Evolutionary conservation across 225 moss, liverwort and hornwort species (phyloP).

Genomic region (Marchantia polymorpha): DNA sequence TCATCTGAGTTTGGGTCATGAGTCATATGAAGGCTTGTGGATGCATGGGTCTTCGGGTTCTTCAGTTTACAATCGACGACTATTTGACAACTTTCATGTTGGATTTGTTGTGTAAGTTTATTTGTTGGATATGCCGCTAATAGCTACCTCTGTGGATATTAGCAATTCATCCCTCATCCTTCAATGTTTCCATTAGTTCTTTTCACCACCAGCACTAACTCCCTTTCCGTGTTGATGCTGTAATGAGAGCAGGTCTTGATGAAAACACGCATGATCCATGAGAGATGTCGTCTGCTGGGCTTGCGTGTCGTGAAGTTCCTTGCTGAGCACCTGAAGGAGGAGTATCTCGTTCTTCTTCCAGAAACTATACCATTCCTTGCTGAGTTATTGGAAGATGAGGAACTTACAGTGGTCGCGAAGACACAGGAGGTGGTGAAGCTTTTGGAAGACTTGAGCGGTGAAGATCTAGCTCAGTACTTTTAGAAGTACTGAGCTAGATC

Average conservation of each 20-base stretch:
- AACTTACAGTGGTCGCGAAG: conserved; percentile 65
- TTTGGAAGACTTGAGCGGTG: conserved; percentile 85
- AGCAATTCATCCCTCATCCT: too few species aligned
- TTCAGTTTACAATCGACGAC: too few species aligned
- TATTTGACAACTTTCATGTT: too few species aligned
- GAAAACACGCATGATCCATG: conserved; percentile 64
- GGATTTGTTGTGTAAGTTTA: too few species aligned
- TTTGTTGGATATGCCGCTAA: too few species aligned
- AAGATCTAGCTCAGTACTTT: conserved; percentile 81
- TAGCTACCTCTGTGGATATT: too few species aligned
- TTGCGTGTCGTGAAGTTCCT: conserved; percentile 73
- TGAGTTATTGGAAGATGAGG: conserved; percentile 83
- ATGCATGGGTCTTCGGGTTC: too few species aligned
- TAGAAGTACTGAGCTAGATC: conserved; percentile 10
- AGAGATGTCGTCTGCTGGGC: conserved; percentile 72
- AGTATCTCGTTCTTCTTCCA: conserved; percentile 84
- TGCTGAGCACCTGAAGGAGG: conserved; percentile 85
- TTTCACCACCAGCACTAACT: neutral
- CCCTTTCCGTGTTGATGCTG: neutral
- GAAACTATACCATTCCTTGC: conserved; percentile 93
- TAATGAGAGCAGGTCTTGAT: conserved; percentile 73
- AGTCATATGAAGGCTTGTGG: too few species aligned
- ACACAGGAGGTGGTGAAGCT: conserved; percentile 87
- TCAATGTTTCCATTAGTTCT: too few species aligned
- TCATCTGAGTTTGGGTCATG: too few species aligned